phyloP scores from a whole-genome alignment of 495 filamentous ascomycete species.

The Rusavskia elegans region DNA sequence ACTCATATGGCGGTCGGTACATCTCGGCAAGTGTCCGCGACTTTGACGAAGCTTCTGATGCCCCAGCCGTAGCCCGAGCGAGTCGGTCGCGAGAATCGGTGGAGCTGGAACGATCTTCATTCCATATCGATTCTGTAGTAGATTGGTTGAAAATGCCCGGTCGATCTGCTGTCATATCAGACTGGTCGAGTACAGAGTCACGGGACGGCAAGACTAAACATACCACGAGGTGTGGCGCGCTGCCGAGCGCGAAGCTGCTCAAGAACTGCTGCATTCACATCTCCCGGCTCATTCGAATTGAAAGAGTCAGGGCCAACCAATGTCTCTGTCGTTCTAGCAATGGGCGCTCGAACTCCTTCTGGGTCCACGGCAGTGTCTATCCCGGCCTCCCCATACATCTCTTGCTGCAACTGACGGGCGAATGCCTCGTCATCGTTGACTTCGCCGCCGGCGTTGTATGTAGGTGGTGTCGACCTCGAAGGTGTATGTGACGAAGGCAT shows the following conservation, averaged over 20 bases:
- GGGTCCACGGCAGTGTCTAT: conserved; percentile 23
- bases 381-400: conserved; percentile 55
- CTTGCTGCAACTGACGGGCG: conserved; percentile 79
- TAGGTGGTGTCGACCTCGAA: conserved; percentile 8
- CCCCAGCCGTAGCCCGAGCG: conserved; percentile 51
- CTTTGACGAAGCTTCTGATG: conserved; percentile 55
- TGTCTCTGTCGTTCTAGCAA: conserved; percentile 81
- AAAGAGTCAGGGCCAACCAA: conserved; percentile 54
- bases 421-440: conserved; percentile 83
- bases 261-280: conserved; percentile 45
- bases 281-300: conserved; percentile 38
- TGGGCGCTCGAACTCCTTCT: conserved; percentile 71
- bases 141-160: conserved; percentile 79
- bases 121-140: conserved; percentile 54
- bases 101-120: conserved; percentile 28
- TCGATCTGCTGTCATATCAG: conserved; percentile 24
- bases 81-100: conserved; percentile 33
- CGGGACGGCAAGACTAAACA: conserved; percentile 3
- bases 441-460: background rate
- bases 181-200: background rate
- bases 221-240: conserved; percentile 26
- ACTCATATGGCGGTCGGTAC: conserved; percentile 76
- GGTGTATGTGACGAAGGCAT: conserved; percentile 7
- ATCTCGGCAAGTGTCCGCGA: conserved; percentile 67
- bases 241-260: conserved; percentile 47